Evolutionary conservation across 306 rosid genomes (phyloP), one percentile per base, ranked within the genome.

Genomic region (Macrotyloma uniflorum): DNA sequence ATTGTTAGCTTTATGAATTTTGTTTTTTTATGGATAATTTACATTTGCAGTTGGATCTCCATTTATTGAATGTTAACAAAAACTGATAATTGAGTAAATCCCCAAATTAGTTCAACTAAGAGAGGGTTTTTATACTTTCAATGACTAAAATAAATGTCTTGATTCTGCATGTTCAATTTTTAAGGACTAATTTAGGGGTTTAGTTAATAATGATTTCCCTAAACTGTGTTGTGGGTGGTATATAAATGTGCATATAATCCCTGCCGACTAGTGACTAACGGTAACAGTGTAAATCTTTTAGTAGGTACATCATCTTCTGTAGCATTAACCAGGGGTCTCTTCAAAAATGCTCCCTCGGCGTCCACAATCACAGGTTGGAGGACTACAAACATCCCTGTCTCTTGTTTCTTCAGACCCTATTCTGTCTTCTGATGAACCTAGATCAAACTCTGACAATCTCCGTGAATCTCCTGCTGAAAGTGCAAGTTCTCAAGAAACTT

Each of bases 401-500:
- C 93, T 93, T 0, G 92, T 93, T 80, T 79, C 98, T 5, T 88
- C 91, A 0, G 95, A 93, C 70, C 80, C 91, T 32, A 87, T 59
- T 72, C 84, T 81, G 1, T 91, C 97, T 55, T 91, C 97, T 22
- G 98, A 91, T 75, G 95, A 91, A 76, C 97, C 92, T 24, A 85
- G 88, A 66, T 89, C 96, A 20, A 93, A 89, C 72, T 89, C 93
- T 50, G 97, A 91, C 69, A 86, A 93, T 23, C 66, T 80, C 28
- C 95, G 83, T 0, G 93, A 93, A 78, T 91, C 97, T 53, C 98
- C 95, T 0, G 81, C 97, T 28, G 97, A 93, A 85, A 93, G 98
- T 83, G 98, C 98, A 47, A 93, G 98, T 79, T 93, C 98, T 61
- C 89, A 80, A 59, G 98, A 93, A 71, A 93, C 97, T 22, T 93